Percentiles rank a stretch among this genome's conserved stretches.
These are phyloP conservation scores for Cladosporium sp. DNA, from an alignment of 2,329 filamentous ascomycete species.

Conservation along the genomic window DNA sequence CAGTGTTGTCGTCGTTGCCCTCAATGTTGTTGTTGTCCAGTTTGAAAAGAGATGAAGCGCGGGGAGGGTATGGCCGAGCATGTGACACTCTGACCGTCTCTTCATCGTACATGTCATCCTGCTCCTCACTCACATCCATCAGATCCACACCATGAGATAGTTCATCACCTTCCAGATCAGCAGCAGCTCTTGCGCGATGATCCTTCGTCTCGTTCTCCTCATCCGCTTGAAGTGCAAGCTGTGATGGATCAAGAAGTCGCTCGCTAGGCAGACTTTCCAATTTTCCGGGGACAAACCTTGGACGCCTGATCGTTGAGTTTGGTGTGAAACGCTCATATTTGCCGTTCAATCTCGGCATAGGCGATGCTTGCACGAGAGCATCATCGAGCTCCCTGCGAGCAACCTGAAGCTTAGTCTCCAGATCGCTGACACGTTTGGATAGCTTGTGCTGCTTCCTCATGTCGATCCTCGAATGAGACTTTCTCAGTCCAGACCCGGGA, in stretches of 20 bases:
- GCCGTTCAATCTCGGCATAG: slow-evolving; percentile 33
- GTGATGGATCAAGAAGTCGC: slow-evolving; percentile 29
- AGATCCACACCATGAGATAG: slow-evolving; percentile 16
- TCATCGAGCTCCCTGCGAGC: slow-evolving; percentile 52
- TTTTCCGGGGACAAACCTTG: slow-evolving; percentile 31
- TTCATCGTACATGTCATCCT: slow-evolving; percentile 16
- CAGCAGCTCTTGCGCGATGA: slow-evolving; percentile 12
- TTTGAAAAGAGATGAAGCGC: slow-evolving; percentile 23
- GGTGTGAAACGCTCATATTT: slow-evolving; percentile 34
- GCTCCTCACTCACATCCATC: slow-evolving; percentile 20
- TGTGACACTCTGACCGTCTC: slow-evolving; percentile 19
- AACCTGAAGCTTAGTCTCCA: slow-evolving; percentile 54
- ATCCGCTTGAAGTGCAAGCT: slow-evolving; percentile 19
- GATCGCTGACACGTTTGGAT: slow-evolving; percentile 55
- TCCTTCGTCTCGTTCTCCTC: slow-evolving; percentile 13
- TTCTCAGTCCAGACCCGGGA: slow-evolving; percentile 33
- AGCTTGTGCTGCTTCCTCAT: slow-evolving; percentile 54
- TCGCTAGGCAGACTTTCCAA: slow-evolving; percentile 37
- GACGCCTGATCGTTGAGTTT: slow-evolving; percentile 24
- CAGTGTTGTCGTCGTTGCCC: neutral
- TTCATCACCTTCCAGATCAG: slow-evolving; percentile 10
- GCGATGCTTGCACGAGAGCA: slow-evolving; percentile 40
- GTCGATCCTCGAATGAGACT: slow-evolving; percentile 52
- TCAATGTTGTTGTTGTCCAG: slow-evolving; percentile 16
- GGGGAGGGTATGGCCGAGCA: slow-evolving; percentile 19